Evolutionary conservation across 2,329 filamentous ascomycete species (phyloP).

Genomic region (Pseudogymnoascus sp.): DNA sequence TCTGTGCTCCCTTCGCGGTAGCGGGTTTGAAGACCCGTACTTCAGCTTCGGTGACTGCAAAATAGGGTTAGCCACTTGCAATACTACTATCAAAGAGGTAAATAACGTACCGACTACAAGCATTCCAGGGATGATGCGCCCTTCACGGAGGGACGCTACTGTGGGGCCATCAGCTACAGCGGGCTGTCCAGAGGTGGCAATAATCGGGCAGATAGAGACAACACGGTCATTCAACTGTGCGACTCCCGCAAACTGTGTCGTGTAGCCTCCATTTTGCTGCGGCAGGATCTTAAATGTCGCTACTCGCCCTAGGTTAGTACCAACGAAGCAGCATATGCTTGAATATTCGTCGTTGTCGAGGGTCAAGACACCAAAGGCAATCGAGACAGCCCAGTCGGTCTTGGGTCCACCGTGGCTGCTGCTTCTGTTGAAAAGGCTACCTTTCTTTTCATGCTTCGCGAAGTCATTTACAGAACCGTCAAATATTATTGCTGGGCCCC

Average conservation of each 20-base stretch:
- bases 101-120: constrained; percentile 60
- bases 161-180: constrained; percentile 68
- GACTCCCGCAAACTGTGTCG: constrained; percentile 63
- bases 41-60: constrained; percentile 54
- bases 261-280: constrained; percentile 59
- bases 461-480: constrained; percentile 67
- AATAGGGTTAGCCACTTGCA: constrained; percentile 9
- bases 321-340: constrained; percentile 86
- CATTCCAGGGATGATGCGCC: constrained; percentile 69
- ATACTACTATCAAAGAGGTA: not conserved
- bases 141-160: constrained; percentile 70
- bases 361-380: constrained; percentile 92
- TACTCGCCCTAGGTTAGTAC: constrained; percentile 76
- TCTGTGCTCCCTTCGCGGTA: constrained; percentile 81
- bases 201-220: constrained; percentile 71
- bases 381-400: constrained; percentile 67
- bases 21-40: constrained; percentile 85
- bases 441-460: constrained; percentile 65
- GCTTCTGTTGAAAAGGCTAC: constrained; percentile 60
- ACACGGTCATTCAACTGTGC: constrained; percentile 61
- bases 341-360: constrained; percentile 93
- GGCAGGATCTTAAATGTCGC: constrained; percentile 88
- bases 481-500: constrained; percentile 79
- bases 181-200: constrained; percentile 66
- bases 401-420: constrained; percentile 41